Evolutionary conservation across 2,329 filamentous ascomycete species (phyloP).

Genomic region (Endocalyx cinctus): DNA sequence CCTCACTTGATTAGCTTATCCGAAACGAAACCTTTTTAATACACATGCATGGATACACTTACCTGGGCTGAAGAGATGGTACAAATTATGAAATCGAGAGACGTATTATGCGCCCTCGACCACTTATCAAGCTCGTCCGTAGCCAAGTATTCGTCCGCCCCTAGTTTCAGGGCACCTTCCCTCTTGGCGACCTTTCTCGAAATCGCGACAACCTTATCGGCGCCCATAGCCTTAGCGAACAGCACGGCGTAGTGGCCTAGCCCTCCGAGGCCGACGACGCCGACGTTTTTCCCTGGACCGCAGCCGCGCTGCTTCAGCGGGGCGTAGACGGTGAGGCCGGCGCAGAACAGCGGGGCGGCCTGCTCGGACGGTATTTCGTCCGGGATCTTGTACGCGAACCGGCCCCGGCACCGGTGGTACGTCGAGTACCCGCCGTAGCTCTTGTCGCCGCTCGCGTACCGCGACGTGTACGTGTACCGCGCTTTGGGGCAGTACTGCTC

Average conservation of each 20-base stretch:
- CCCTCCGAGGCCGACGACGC: conserved; percentile 60
- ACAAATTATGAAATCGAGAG: conserved; percentile 49
- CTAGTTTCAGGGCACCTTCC: conserved; percentile 46
- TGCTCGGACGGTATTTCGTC: conserved; percentile 28
- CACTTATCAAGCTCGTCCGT: conserved; percentile 45
- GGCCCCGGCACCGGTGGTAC: conserved; percentile 13
- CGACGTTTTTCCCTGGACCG: conserved; percentile 59
- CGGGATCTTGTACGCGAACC: conserved; percentile 41
- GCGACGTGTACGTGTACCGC: conserved; percentile 38
- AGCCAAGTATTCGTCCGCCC: conserved; percentile 34
- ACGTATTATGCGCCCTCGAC: conserved; percentile 41
- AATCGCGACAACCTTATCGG: conserved; percentile 51
- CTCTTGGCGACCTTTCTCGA: conserved; percentile 44
- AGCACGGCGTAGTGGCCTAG: conserved; percentile 62
- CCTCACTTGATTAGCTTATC: background rate
- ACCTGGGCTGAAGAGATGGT: conserved; percentile 39
- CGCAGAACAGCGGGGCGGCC: conserved; percentile 59
- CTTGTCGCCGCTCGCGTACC: conserved; percentile 43
- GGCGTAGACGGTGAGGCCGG: conserved; percentile 58
- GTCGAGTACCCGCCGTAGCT: conserved; percentile 46
- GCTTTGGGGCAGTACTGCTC: conserved; percentile 21
- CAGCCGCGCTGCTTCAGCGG: conserved; percentile 55
- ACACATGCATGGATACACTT: conserved; percentile 35
- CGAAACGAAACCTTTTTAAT: background rate
- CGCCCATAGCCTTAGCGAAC: conserved; percentile 59